phyloP scores from a whole-genome alignment of 1,284 basidiomycete genomes.

The Irpex sp. region DNA sequence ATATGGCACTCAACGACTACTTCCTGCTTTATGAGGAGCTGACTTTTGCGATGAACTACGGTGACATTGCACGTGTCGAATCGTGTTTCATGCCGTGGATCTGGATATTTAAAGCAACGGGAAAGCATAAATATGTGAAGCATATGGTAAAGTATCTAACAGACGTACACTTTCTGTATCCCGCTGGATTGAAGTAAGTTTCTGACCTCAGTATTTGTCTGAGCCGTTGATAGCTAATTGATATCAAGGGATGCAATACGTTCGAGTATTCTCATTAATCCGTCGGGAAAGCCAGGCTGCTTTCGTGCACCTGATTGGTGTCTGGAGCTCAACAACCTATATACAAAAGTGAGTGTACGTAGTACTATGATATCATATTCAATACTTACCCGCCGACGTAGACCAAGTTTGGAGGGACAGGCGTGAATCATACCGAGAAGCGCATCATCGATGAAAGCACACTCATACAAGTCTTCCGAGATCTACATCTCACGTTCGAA shows the following conservation, averaged over 20 bases:
- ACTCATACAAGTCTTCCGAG: constrained; percentile 28
- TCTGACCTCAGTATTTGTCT: too few species aligned
- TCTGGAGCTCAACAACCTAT: constrained; percentile 27
- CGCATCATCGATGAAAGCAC: constrained; percentile 28
- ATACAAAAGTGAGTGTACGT: constrained; percentile 22
- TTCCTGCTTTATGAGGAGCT: constrained; percentile 26
- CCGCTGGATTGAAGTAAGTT: constrained; percentile 1
- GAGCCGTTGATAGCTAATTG: too few species aligned
- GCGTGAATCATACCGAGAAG: constrained; percentile 26
- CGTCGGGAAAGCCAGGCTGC: constrained; percentile 20
- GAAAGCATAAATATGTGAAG: constrained; percentile 30
- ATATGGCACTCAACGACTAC: constrained; percentile 19
- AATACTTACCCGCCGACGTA: background rate
- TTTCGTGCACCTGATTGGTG: constrained; percentile 29
- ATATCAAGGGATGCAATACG: constrained; percentile 19
- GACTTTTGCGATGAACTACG: constrained; percentile 24
- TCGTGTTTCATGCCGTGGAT: constrained; percentile 23
- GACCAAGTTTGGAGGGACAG: constrained; percentile 1
- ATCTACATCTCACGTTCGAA: constrained; percentile 21
- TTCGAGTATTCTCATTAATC: constrained; percentile 26
- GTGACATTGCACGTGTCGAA: constrained; percentile 31
- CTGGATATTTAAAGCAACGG: constrained; percentile 23
- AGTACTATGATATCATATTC: background rate
- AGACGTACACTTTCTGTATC: constrained; percentile 18
- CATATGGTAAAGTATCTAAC: constrained; percentile 19